phyloP scores from a whole-genome alignment of 192 early-diverging fungal genomes.

The Entrophospora sp. region DNA sequence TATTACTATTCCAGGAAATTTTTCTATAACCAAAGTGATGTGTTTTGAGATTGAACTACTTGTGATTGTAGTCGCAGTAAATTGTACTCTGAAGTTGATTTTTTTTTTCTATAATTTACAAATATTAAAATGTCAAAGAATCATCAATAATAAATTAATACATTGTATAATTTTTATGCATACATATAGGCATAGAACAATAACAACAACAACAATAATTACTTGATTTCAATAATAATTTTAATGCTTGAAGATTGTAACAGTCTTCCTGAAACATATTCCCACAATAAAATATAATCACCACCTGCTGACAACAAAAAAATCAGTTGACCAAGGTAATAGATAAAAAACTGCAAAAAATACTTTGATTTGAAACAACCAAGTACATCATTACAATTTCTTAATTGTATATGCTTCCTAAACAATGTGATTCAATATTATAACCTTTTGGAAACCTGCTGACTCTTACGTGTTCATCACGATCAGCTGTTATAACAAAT shows the following conservation, averaged over 20 bases:
- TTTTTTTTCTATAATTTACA: too few species aligned
- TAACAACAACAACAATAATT: not conserved
- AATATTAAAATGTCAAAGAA: too few species aligned
- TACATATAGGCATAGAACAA: too few species aligned
- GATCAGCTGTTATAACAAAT: conserved; percentile 82
- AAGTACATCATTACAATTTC: conserved; percentile 1
- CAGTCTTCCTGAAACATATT: conserved; percentile 50
- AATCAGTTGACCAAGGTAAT: conserved; percentile 41
- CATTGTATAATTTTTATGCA: too few species aligned
- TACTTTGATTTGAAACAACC: not conserved
- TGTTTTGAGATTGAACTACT: conserved; percentile 28
- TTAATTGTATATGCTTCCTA: too few species aligned
- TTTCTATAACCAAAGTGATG: conserved; percentile 40
- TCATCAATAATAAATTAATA: too few species aligned
- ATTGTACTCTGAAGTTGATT: conserved; percentile 6
- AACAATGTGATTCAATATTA: conserved; percentile 80
- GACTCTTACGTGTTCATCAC: conserved; percentile 97
- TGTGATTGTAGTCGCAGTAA: conserved; percentile 29
- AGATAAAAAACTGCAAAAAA: conserved; percentile 68
- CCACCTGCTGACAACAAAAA: conserved; percentile 80
- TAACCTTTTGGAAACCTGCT: conserved; percentile 82
- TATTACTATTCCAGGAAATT: conserved; percentile 26
- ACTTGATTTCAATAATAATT: conserved; percentile 3
- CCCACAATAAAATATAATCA: conserved; percentile 70
- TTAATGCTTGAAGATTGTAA: conserved; percentile 59